Percentiles rank a stretch among this genome's conserved stretches.
phyloP scores from a whole-genome alignment of 441 rosid genomes.

The Aquilaria agallochum region DNA sequence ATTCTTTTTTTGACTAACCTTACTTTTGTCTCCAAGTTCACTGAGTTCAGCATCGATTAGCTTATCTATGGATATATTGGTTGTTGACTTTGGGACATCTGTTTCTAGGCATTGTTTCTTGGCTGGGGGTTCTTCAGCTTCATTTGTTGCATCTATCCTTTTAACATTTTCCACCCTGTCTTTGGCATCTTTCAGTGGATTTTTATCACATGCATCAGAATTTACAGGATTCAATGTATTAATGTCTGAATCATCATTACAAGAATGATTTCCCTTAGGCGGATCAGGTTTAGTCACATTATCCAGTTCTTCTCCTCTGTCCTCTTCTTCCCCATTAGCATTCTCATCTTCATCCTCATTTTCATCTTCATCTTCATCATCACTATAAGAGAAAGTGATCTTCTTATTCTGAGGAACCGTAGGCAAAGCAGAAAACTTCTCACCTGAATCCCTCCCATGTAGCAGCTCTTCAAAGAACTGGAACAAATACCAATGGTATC shows the following conservation, averaged over 20 bases:
- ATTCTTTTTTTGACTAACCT: slow-evolving; percentile 36
- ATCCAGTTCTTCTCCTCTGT: slow-evolving; percentile 22
- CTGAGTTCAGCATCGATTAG: slow-evolving; percentile 87
- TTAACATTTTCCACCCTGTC: slow-evolving; percentile 21
- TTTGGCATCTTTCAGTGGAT: slow-evolving; percentile 23
- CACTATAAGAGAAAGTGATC: slow-evolving; percentile 69
- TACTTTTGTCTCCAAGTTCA: slow-evolving; percentile 91
- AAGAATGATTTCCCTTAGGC: slow-evolving; percentile 17
- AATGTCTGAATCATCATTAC: slow-evolving; percentile 24
- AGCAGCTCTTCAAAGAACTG: slow-evolving; percentile 88
- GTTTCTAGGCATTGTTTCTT: slow-evolving; percentile 65
- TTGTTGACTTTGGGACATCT: slow-evolving; percentile 28
- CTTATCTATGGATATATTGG: slow-evolving; percentile 66
- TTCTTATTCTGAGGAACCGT: slow-evolving; percentile 65
- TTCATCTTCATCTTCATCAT: slow-evolving; percentile 40
- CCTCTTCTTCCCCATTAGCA: slow-evolving; percentile 27
- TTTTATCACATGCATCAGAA: slow-evolving; percentile 20
- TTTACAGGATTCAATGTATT: slow-evolving; percentile 28
- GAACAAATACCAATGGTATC: background rate
- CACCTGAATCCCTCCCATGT: slow-evolving; percentile 38
- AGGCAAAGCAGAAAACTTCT: slow-evolving; percentile 28
- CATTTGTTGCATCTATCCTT: slow-evolving; percentile 26
- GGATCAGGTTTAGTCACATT: slow-evolving; percentile 31
- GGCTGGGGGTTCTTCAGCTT: slow-evolving; percentile 45
- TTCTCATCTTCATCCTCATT: slow-evolving; percentile 21